These are phyloP conservation scores for Gossypium gossypioides DNA, from an alignment of 441 rosid species.

Conservation along the genomic window DNA sequence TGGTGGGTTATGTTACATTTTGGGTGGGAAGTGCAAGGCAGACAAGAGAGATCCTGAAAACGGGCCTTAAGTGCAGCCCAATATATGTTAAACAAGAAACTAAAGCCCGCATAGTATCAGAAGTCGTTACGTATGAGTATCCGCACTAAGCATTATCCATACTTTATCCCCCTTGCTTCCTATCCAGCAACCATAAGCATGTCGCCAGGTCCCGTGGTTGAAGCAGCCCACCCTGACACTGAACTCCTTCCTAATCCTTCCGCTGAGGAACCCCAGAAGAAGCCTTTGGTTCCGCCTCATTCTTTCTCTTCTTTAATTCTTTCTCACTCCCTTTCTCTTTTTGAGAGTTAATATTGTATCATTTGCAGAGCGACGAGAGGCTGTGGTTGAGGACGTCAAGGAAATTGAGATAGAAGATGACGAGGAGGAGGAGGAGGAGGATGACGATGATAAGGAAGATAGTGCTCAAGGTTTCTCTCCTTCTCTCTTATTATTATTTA, in stretches of 20 bases:
- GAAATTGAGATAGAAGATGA: constrained; percentile 47
- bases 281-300: constrained; percentile 18
- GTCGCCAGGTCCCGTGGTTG: constrained; percentile 44
- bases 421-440: constrained; percentile 23
- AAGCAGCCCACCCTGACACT: constrained; percentile 12
- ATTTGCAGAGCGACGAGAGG: constrained; percentile 29
- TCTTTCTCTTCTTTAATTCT: background rate
- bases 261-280: constrained; percentile 24
- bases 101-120: no score
- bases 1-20: no score
- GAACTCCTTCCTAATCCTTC: constrained; percentile 11
- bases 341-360: background rate
- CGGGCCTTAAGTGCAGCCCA: no score
- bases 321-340: background rate
- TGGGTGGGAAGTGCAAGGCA: no score
- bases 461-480: constrained; percentile 27
- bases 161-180: no score
- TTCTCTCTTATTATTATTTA: no score
- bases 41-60: no score
- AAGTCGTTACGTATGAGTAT: no score
- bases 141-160: background rate
- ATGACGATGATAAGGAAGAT: constrained; percentile 40
- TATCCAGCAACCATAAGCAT: constrained; percentile 3
- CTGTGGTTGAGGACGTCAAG: constrained; percentile 52
- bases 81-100: no score